Evolutionary conservation across 129 eudicot genomes (phyloP).

Genomic region (Artemisia argyi): DNA sequence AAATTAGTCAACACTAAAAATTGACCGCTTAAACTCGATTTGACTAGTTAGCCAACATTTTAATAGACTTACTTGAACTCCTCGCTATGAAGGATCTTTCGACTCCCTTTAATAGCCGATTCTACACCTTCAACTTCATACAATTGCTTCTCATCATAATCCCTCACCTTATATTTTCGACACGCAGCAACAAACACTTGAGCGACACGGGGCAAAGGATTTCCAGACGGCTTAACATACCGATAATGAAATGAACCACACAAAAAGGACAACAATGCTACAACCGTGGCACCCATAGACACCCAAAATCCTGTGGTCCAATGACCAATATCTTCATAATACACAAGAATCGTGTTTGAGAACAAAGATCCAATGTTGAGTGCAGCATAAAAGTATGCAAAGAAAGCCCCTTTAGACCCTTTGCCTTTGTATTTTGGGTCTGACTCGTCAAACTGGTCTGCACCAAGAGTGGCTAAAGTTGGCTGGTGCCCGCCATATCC

Average conservation of each 20-base stretch:
- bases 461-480: slow-evolving; percentile 88
- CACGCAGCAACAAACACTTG: slow-evolving; percentile 80
- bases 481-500: slow-evolving; percentile 99
- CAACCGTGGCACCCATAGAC: slow-evolving; percentile 69
- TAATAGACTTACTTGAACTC: slow-evolving; percentile 71
- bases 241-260: slow-evolving; percentile 70
- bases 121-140: slow-evolving; percentile 40
- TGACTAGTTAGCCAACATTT: not conserved
- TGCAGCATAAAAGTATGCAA: slow-evolving; percentile 88
- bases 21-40: not conserved
- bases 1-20: not conserved
- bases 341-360: slow-evolving; percentile 78
- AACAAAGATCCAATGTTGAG: slow-evolving; percentile 79
- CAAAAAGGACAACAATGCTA: slow-evolving; percentile 58
- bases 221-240: slow-evolving; percentile 83
- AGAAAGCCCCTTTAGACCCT: slow-evolving; percentile 74
- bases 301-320: slow-evolving; percentile 93
- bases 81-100: slow-evolving; percentile 71
- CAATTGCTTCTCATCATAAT: slow-evolving; percentile 43
- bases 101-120: slow-evolving; percentile 26
- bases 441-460: slow-evolving; percentile 87
- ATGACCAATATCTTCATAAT: slow-evolving; percentile 76
- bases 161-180: slow-evolving; percentile 50
- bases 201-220: slow-evolving; percentile 68
- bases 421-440: slow-evolving; percentile 42